A percentile compares a stretch with the other conserved stretches of the same genome.
These are phyloP conservation scores for Oenanthe sinensis DNA, from an alignment of 129 eudicot genomes.

Conservation along the genomic window DNA sequence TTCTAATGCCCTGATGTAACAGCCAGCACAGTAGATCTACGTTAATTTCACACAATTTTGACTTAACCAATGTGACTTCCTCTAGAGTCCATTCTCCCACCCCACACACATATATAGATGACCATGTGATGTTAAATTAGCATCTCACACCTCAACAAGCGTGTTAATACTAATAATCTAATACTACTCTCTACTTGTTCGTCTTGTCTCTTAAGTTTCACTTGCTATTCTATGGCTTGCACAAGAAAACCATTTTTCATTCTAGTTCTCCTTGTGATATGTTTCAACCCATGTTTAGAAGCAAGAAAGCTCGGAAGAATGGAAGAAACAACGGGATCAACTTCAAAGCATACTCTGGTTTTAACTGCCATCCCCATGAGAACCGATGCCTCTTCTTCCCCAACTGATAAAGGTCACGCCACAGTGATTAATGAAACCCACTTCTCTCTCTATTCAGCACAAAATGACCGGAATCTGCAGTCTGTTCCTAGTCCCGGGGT, in stretches of 20 bases:
- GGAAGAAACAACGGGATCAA: slow-evolving; percentile 13
- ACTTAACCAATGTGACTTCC: slow-evolving; percentile 8
- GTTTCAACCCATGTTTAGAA: slow-evolving; percentile 24
- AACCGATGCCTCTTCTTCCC: slow-evolving; percentile 6
- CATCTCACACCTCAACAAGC: slow-evolving; percentile 13
- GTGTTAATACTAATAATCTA: slow-evolving; percentile 22
- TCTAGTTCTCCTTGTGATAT: slow-evolving; percentile 22
- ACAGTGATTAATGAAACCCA: slow-evolving; percentile 15
- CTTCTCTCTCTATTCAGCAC: slow-evolving; percentile 19
- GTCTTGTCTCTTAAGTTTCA: background rate
- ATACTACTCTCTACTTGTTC: background rate
- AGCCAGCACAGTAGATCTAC: background rate
- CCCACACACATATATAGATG: background rate
- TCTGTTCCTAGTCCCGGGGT: slow-evolving; percentile 59
- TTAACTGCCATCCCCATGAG: slow-evolving; percentile 15
- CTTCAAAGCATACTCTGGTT: slow-evolving; percentile 13
- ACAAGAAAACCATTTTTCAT: slow-evolving; percentile 2
- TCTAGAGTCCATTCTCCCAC: background rate
- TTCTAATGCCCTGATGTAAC: background rate
- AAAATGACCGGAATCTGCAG: slow-evolving; percentile 26
- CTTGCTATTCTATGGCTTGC: slow-evolving; percentile 32
- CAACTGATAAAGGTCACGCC: slow-evolving; percentile 15
- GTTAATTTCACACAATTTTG: slow-evolving; percentile 12
- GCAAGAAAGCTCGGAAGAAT: slow-evolving; percentile 30
- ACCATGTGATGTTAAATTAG: slow-evolving; percentile 22